phyloP scores from a whole-genome alignment of 2,329 filamentous ascomycete species.

The Byssochlamys sp. region DNA sequence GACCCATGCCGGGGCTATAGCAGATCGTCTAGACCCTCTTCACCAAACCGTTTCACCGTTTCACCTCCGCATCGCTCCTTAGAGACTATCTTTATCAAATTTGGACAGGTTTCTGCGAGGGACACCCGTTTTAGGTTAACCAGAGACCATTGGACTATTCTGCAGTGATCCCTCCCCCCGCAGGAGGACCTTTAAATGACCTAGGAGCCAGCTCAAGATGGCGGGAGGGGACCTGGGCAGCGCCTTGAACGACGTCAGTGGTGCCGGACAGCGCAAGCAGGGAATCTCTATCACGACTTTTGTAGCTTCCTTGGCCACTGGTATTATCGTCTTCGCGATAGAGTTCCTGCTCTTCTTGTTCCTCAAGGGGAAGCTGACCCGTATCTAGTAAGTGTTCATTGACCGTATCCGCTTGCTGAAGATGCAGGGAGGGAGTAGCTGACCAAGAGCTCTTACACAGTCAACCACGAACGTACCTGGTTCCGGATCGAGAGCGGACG shows the following conservation, averaged over 20 bases:
- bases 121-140: not conserved
- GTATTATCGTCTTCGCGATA: slow-evolving; percentile 53
- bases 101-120: not conserved
- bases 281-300: slow-evolving; percentile 44
- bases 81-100: not conserved
- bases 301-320: slow-evolving; percentile 54
- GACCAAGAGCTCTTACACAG: slow-evolving; percentile 31
- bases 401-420: not conserved
- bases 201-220: slow-evolving; percentile 2
- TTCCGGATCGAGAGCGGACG: slow-evolving; percentile 74
- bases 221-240: slow-evolving; percentile 19
- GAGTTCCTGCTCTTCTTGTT: slow-evolving; percentile 63
- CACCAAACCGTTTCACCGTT: too few species aligned
- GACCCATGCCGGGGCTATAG: too few species aligned
- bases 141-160: not conserved
- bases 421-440: slow-evolving; percentile 2
- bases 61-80: too few species aligned
- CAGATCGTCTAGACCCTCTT: too few species aligned
- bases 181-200: not conserved
- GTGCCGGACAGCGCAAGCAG: slow-evolving; percentile 23
- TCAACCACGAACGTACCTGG: slow-evolving; percentile 75
- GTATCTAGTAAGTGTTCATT: slow-evolving; percentile 61
- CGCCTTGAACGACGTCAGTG: slow-evolving; percentile 27
- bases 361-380: slow-evolving; percentile 64
- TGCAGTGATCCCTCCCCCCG: not conserved